phyloP scores from a whole-genome alignment of 345 rosid species.

The Adansonia digitata region DNA sequence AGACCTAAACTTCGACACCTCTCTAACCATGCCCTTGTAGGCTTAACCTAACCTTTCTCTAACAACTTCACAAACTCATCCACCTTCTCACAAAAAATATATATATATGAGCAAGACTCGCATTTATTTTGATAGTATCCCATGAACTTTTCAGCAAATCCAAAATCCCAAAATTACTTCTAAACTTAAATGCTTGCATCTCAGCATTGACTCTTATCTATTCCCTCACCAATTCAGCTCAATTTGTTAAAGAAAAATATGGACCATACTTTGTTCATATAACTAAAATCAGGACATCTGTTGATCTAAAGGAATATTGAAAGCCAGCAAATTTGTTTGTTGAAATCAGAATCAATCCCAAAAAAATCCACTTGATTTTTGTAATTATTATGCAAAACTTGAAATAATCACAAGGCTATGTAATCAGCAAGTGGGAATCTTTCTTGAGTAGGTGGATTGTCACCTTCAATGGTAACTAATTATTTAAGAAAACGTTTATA shows the following conservation, averaged over 20 bases:
- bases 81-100: too few relatives aligned
- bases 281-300: neutral
- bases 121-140: neutral
- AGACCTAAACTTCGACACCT: too few relatives aligned
- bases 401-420: neutral
- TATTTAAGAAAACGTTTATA: neutral
- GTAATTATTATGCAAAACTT: neutral
- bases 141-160: neutral
- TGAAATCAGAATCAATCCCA: neutral
- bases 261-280: neutral
- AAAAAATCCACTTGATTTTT: neutral
- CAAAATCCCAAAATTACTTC: neutral
- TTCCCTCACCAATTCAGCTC: neutral
- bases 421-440: neutral
- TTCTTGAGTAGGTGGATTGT: neutral
- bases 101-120: too few relatives aligned
- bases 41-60: too few relatives aligned
- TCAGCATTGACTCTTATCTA: neutral
- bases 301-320: neutral
- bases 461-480: slow-evolving; percentile 10
- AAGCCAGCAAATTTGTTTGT: neutral
- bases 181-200: neutral
- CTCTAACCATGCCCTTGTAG: neutral
- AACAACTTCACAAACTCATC: too few relatives aligned
- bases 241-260: neutral